phyloP scores from a whole-genome alignment of 345 rosid genomes.

The Combretum micranthum region DNA sequence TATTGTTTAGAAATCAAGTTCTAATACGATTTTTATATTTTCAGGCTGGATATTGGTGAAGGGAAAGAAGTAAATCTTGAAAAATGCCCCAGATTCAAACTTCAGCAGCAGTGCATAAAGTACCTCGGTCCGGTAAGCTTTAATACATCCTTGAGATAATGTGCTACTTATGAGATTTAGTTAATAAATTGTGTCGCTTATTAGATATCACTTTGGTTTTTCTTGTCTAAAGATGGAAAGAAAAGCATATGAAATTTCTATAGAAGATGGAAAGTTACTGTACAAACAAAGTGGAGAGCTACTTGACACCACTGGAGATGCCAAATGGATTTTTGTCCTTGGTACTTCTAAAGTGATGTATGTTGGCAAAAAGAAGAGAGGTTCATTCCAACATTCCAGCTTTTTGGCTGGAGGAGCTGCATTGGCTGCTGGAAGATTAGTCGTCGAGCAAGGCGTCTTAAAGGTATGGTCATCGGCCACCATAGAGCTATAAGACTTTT shows the following conservation, averaged over 20 bases:
- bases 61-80: slow-evolving; percentile 82
- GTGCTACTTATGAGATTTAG: slow-evolving; percentile 1
- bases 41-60: slow-evolving; percentile 96
- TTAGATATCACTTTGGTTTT: slow-evolving; percentile 6
- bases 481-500: not conserved
- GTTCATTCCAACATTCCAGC: slow-evolving; percentile 89
- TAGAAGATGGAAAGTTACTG: slow-evolving; percentile 59
- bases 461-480: slow-evolving; percentile 28
- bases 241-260: slow-evolving; percentile 61
- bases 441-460: slow-evolving; percentile 53
- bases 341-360: slow-evolving; percentile 70
- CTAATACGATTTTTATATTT: slow-evolving; percentile 11
- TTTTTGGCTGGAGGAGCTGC: slow-evolving; percentile 97
- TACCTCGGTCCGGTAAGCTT: slow-evolving; percentile 87
- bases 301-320: slow-evolving; percentile 46
- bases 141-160: not conserved
- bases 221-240: slow-evolving; percentile 68
- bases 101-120: slow-evolving; percentile 90
- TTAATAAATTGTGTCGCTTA: too few species aligned
- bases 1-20: slow-evolving; percentile 8
- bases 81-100: slow-evolving; percentile 66
- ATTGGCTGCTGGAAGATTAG: slow-evolving; percentile 75
- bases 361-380: slow-evolving; percentile 74
- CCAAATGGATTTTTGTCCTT: slow-evolving; percentile 94
- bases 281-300: slow-evolving; percentile 57